Evolutionary conservation across 306 rosid species (phyloP).

Genomic region (Biancaea sappan): DNA sequence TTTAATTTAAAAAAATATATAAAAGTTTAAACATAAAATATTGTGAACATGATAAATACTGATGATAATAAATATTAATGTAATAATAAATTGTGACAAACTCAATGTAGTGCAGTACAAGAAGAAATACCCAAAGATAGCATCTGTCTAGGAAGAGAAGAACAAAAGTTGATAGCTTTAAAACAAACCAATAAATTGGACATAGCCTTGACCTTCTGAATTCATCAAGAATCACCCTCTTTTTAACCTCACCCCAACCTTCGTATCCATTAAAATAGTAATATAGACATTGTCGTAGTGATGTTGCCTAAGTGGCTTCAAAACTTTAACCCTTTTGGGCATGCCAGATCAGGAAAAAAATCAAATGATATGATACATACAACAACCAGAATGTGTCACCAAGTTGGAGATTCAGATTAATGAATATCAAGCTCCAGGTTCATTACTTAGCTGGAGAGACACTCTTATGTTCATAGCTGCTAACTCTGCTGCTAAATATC

Average conservation of each 20-base stretch:
- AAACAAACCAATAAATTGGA: no score
- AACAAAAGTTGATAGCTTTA: no score
- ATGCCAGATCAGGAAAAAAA: conserved; percentile 14
- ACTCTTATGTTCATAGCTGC: conserved; percentile 94
- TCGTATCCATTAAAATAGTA: background rate
- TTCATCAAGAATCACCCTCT: background rate
- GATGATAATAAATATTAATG: no score
- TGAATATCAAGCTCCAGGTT: conserved; percentile 39
- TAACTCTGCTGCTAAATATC: conserved; percentile 89
- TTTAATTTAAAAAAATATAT: background rate
- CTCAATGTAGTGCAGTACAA: no score
- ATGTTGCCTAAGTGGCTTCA: background rate
- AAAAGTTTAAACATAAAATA: no score
- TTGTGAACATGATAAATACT: no score
- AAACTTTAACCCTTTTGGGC: background rate
- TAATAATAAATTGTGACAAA: no score
- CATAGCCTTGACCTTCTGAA: background rate
- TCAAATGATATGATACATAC: background rate
- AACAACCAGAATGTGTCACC: conserved; percentile 1
- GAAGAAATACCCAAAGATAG: no score
- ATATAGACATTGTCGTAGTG: background rate
- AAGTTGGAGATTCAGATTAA: conserved; percentile 5
- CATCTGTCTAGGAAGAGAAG: no score
- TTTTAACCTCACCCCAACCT: background rate
- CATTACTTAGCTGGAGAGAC: conserved; percentile 66